A percentile compares a stretch with the other conserved stretches of the same genome.
Conservation (phyloP, 2,329 filamentous ascomycete genomes). For the Neofusicoccum kwambonambiense region DNA sequence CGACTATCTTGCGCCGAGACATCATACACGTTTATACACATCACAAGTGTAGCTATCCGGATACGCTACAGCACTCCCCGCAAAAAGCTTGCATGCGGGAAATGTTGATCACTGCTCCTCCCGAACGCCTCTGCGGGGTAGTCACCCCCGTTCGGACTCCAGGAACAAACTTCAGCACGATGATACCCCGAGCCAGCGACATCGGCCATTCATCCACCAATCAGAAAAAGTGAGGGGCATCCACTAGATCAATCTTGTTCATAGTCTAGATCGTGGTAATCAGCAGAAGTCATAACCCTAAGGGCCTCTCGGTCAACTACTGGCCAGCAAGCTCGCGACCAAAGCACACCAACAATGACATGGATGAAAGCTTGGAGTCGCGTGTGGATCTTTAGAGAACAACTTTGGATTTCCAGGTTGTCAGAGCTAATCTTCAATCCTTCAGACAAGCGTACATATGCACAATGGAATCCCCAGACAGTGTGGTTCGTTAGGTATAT, state of each 20-base stretch:
- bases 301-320: no score
- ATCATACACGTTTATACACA: neutral
- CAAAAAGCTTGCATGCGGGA: neutral
- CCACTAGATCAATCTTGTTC: no score
- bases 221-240: neutral
- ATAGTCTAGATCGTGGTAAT: no score
- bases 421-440: no score
- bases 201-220: neutral
- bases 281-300: no score
- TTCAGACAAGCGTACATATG: neutral
- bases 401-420: no score
- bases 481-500: neutral
- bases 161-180: neutral
- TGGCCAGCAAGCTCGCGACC: no score
- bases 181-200: conserved; percentile 7
- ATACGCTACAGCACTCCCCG: neutral
- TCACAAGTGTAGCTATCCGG: neutral
- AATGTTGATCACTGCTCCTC: neutral
- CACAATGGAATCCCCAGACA: neutral
- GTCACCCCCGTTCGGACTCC: no score
- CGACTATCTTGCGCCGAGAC: no score
- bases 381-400: no score
- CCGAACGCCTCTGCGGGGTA: neutral
- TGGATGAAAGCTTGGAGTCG: no score
- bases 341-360: no score